Base-by-base conservation (phyloP, 1,139 yeast genomes). In the Zygosaccharomyces sapae region DNA sequence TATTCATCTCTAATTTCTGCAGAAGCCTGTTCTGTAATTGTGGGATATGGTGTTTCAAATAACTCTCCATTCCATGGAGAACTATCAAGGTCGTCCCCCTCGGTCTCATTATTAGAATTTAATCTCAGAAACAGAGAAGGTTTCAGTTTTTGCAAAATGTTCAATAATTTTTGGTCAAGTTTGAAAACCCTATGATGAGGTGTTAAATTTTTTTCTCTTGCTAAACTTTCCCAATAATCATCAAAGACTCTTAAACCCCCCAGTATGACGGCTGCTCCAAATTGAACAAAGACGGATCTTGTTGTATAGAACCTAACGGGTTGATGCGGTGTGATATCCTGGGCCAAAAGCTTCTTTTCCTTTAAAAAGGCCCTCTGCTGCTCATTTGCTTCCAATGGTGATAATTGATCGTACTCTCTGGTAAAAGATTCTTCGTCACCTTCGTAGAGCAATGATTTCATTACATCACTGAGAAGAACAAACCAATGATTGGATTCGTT, bases 201-300 rank as follows among this genome's bases (percentile, higher is more conserved):
- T 1, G 73, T 70, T 46, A 74, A 72, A 1, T 86, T 87, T 54
- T 80, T 79, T 38, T 77, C 80, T 46, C 74, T 72, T 0, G 86
- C 84, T 37, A 72, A 66, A 33, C 74, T 77, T 61, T 85, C 95
- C 88, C 92, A 86, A 61, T 86, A 86, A 64, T 86, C 95, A 65
- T 86, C 95, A 16, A 70, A 67, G 8, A 85, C 80, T 53, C 88
- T 77, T 45, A 74, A 72, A 20, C 95, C 95, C 43, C 74, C 73
- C 10, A 71, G 71, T 36, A 86, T 69, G 40, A 83, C 71, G 40
- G 80, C 72, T 1, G 92, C 85, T 7, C 95, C 95, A 67, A 84
- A 86, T 56, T 78, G 80, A 49, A 88, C 70, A 62, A 71, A 86
- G 38, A 84, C 78, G 3, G 86, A 79, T 48, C 55, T 63, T 2